These are phyloP conservation scores for Diaporthe caulivora DNA, from an alignment of 2,329 filamentous ascomycete species.

Conservation along the genomic window DNA sequence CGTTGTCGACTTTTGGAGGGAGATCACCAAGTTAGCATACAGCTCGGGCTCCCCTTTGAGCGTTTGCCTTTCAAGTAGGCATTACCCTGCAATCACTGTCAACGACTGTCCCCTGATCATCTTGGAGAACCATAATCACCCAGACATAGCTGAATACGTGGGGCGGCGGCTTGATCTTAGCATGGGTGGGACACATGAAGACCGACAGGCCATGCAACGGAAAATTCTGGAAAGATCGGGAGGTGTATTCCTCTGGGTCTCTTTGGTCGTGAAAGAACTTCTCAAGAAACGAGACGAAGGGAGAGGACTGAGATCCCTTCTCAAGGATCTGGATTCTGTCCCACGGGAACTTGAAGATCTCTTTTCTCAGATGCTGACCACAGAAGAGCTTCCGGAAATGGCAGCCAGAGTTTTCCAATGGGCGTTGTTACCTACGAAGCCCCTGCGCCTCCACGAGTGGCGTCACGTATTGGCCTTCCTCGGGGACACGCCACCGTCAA, in stretches of 20 bases:
- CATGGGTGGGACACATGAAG: not conserved
- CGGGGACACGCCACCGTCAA: not conserved
- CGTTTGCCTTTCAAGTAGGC: not conserved
- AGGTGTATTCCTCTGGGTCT: conserved; percentile 11
- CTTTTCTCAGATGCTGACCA: not conserved
- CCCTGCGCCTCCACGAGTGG: conserved; percentile 5
- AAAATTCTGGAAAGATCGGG: not conserved
- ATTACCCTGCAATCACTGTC: not conserved
- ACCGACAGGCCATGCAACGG: not conserved
- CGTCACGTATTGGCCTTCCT: not conserved
- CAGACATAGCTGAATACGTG: not conserved
- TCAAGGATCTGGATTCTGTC: not conserved
- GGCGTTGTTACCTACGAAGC: not conserved
- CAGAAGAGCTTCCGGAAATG: accelerated
- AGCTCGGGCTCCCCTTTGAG: not conserved
- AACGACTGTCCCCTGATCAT: not conserved
- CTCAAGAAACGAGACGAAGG: not conserved
- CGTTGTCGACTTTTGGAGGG: not conserved
- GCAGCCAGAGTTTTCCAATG: not conserved
- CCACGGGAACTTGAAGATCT: not conserved
- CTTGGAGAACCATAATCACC: not conserved
- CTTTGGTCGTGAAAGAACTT: not conserved
- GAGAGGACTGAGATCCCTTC: not conserved
- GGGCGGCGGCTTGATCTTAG: not conserved
- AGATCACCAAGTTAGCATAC: not conserved